Evolutionary conservation across 1,284 basidiomycete genomes (phyloP), one percentile per base, ranked within the genome.

Genomic region (Puccinia horiana): DNA sequence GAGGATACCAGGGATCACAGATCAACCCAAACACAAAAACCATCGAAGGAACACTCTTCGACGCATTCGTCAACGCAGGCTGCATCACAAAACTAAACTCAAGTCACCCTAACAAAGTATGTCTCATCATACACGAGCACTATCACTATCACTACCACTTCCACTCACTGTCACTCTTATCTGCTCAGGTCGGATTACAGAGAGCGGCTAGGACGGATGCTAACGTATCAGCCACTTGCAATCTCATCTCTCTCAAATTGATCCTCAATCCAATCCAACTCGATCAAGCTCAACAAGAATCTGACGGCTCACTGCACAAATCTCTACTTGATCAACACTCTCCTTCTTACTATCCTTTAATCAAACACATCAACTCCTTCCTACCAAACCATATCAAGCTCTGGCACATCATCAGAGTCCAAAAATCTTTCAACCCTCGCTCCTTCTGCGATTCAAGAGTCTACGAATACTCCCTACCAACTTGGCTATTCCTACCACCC

Each of bases 391-490:
- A 95, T 85, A 95, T 99, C 84, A 90, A 95, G n/a, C 88, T 99
- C 63, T 99, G 97, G 97, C 91, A 91, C 49, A 92, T 93, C 86
- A 92, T 94, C 61, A 90, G 96, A 82, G 92, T 93, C 0, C 93
- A 96, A 87, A 95, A 94, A 86, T 93, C 92, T 0, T 99, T 99
- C 89, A 94, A 95, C 84, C 94, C 96, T 3, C 90, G 95, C 86
- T 89, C 91, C 78, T 89, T 91, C 0, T 96, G 95, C 87, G 96
- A 98, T 87, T 96, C 94, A 84, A 91, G 96, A 83, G 93, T 94
- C 88, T 99, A 99, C 88, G 96, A 96, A 70, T 99, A 99, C 87
- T 94, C 94, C 87, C 92, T 99, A 84, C 97, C 97, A 0, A 93
- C 94, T 0, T 98, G 98, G 87, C 90, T 96, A 70, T 91, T 99